These are phyloP conservation scores for Cyclotella choctawhatcheeana DNA, from an alignment of 108 stramenopile species.

Conservation along the genomic window DNA sequence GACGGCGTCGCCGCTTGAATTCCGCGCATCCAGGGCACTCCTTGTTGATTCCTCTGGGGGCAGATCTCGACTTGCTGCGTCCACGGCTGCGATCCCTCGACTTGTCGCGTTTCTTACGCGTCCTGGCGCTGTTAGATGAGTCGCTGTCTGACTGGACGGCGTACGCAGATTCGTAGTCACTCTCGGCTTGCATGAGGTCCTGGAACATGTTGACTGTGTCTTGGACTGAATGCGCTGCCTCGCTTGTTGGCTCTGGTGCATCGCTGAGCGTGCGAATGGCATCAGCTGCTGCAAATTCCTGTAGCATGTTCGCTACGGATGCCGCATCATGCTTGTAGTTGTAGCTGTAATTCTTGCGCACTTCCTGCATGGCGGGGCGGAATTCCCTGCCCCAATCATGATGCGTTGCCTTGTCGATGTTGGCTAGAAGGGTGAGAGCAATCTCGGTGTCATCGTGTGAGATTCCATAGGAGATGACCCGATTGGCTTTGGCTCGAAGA, in stretches of 20 bases:
- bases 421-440: slow-evolving; percentile 6
- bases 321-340: slow-evolving; percentile 5
- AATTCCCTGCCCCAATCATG: slow-evolving; percentile 7
- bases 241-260: neutral
- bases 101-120: neutral
- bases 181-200: neutral
- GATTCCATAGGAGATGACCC: neutral
- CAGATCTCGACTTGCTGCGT: neutral
- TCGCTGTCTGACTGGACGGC: neutral
- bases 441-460: neutral
- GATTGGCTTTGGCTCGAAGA: neutral
- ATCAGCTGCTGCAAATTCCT: slow-evolving; percentile 12
- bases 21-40: neutral
- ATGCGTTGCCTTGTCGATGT: neutral
- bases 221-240: neutral
- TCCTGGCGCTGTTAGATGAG: neutral
- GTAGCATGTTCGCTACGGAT: slow-evolving; percentile 2
- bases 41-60: neutral
- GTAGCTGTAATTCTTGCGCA: slow-evolving; percentile 3
- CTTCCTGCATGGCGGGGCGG: neutral
- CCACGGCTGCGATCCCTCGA: neutral
- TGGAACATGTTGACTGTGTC: neutral
- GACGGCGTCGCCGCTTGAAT: neutral
- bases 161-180: neutral
- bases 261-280: neutral